Conservation (phyloP, 805 yeast genomes). For the Sugiyamaella americana region DNA sequence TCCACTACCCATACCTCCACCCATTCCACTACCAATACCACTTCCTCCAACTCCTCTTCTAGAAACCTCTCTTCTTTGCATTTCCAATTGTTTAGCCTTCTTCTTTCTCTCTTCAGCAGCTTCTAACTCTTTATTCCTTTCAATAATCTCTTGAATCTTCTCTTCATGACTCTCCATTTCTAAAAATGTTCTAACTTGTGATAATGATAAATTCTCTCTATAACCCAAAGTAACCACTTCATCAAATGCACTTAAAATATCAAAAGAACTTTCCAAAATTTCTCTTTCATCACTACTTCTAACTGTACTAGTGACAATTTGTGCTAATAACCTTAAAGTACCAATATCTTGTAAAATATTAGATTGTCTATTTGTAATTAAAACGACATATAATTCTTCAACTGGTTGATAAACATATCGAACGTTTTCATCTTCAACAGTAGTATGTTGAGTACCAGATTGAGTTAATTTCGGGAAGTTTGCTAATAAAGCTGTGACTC, state of each 20-base stretch:
- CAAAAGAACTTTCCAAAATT: constrained; percentile 78
- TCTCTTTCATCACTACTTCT: constrained; percentile 74
- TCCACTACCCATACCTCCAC: constrained; percentile 16
- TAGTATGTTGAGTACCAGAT: constrained; percentile 76
- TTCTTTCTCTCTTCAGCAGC: constrained; percentile 96
- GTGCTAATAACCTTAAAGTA: constrained; percentile 79
- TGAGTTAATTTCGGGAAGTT: constrained; percentile 77
- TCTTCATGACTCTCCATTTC: constrained; percentile 99
- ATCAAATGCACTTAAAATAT: constrained; percentile 85
- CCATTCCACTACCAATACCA: constrained; percentile 15
- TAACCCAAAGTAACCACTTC: constrained; percentile 88
- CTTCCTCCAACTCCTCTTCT: constrained; percentile 29
- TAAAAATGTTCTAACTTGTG: constrained; percentile 82
- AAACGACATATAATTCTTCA: constrained; percentile 85
- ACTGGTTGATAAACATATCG: constrained; percentile 94
- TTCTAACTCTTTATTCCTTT: constrained; percentile 91
- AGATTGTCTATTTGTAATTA: constrained; percentile 84
- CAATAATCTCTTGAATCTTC: constrained; percentile 96
- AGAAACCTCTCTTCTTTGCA: constrained; percentile 48
- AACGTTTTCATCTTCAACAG: constrained; percentile 85
- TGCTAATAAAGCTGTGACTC: constrained; percentile 79
- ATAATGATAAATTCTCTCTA: constrained; percentile 73
- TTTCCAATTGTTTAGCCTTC: constrained; percentile 72
- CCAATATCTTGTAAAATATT: constrained; percentile 92
- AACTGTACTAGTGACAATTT: constrained; percentile 69